Base-by-base conservation (phyloP, 2,329 filamentous ascomycete species). In the Cladosporium sp. region DNA sequence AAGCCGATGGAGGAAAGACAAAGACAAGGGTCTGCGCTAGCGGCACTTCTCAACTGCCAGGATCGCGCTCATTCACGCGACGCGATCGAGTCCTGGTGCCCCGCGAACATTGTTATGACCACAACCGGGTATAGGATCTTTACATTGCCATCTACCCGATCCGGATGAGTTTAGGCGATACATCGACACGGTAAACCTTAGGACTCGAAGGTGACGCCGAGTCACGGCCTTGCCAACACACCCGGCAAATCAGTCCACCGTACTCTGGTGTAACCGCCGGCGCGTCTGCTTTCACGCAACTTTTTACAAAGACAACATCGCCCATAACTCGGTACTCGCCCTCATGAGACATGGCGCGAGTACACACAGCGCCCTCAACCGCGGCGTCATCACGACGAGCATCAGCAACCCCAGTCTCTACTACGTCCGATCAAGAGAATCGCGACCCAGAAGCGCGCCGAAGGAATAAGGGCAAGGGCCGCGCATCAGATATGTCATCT, bases 371-470 rank as follows among this genome's bases (percentile, higher is more conserved):
- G 54, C 28, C 25, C 13, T 52, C 58, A 22, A 22, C 49, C 25
- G 28, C 44, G 36, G 34, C 59, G 24, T 61, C 62, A n/a, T 60
- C 60, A n/a, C 62, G 60, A 42, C 60, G 58, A 58, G 52, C 24
- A 24, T 63, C 66, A 4, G 56, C 50, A 22, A 63, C 62, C 24
- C 59, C 64, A 15, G 44, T 40, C 28, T 57, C 64, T 25, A 47
- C 32, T 50, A 44, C 20, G 15, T 69, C 61, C 9, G 77, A 80
- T 61, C 77, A 78, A 60, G 78, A 80, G 57, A 80, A 79, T 61
- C 60, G 63, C 3, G 69, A 70, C 22, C 68, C 65, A 10, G 25
- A 59, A 56, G 53, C 63, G 15, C 24, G 20, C 12, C 61, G 64
- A 42, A 63, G 66, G 22, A 67, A 66, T 15, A 83, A 81, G 63